Evolutionary conservation across 2,329 filamentous ascomycete species (phyloP), one percentile per base, ranked within the genome.

Genomic region (Trichoderma gracile): DNA sequence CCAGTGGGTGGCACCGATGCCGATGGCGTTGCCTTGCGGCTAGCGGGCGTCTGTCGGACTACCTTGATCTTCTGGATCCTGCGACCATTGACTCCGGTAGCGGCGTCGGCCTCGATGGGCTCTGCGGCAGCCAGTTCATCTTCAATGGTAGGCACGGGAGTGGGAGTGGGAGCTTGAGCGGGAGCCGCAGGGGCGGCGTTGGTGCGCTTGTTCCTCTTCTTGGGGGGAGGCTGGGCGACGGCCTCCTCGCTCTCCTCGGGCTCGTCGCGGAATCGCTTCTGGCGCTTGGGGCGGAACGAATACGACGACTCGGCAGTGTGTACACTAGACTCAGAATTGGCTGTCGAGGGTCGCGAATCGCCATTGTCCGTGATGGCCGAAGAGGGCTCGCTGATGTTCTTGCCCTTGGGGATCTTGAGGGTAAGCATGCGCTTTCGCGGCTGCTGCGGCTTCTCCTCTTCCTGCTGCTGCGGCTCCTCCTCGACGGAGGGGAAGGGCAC

Each of bases 201-300:
- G 38, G 66, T 63, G 55, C 73, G 73, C 68, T 75, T 77, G 63
- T 71, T 72, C 58, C 73, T 70, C 68, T 80, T 79, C 72, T 77
- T 78, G 21, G 77, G 78, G 27, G 73, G 74, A 27, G 73, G 74
- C 40, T 78, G 76, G 5, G 73, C 66, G 14, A 73, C 66, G 14
- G 69, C 69, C 38, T 73, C 74, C 17, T 78, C 78, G 15, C 75
- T 75, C 1, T 76, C 80, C 50, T 80, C 79, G 9, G 80, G 78
- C 49, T 83, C 78, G 5, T 83, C 79, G 1, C 79, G 78, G 75
- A 83, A 85, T 56, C 82, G 81, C 69, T 83, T 83, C 69, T 82
- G 82, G 9, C 82, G 78, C 72, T 85, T 85, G 30, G 83, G 82
- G 4, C 84, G 78, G 66, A 86, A 80, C 1, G 83, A 83, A 69